These are phyloP conservation scores for Cladosporium velox DNA, from an alignment of 2,329 filamentous ascomycete genomes.

Conservation along the genomic window DNA sequence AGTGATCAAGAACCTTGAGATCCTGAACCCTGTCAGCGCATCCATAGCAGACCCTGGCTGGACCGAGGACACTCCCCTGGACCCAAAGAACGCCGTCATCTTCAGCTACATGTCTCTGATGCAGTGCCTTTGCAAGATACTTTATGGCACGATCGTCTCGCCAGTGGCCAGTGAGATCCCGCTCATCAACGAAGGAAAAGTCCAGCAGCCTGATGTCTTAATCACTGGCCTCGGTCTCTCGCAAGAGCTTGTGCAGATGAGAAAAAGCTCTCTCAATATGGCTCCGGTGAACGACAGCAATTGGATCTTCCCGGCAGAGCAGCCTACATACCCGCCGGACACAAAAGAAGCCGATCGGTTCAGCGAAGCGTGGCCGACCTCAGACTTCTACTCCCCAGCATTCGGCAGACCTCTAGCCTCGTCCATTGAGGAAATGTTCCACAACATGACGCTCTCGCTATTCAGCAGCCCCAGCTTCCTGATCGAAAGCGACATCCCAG, in stretches of 20 bases:
- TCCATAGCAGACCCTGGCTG: slow-evolving; percentile 1
- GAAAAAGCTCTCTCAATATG: background rate
- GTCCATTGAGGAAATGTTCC: slow-evolving; percentile 3
- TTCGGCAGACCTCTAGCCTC: background rate
- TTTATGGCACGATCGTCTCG: background rate
- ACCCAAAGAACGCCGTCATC: background rate
- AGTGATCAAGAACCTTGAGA: background rate
- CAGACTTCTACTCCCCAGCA: background rate
- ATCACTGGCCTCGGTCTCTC: background rate
- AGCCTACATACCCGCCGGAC: background rate
- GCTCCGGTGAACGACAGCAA: background rate
- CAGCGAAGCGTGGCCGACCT: slow-evolving; percentile 4
- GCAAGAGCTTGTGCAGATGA: background rate
- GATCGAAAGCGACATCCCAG: background rate
- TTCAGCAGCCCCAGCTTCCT: slow-evolving; percentile 9
- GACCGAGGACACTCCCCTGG: background rate
- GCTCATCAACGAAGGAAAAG: background rate
- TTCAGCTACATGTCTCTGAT: background rate
- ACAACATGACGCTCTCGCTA: slow-evolving; percentile 7
- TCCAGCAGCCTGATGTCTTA: background rate
- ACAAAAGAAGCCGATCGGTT: background rate
- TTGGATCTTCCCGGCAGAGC: background rate
- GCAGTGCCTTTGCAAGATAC: background rate
- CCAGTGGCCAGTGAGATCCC: background rate
- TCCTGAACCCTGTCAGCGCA: background rate